Percentiles rank a stretch among this genome's conserved stretches.
These are phyloP conservation scores for Asterochloris sp. DNA, from an alignment of 139 green algal genomes.

Conservation along the genomic window DNA sequence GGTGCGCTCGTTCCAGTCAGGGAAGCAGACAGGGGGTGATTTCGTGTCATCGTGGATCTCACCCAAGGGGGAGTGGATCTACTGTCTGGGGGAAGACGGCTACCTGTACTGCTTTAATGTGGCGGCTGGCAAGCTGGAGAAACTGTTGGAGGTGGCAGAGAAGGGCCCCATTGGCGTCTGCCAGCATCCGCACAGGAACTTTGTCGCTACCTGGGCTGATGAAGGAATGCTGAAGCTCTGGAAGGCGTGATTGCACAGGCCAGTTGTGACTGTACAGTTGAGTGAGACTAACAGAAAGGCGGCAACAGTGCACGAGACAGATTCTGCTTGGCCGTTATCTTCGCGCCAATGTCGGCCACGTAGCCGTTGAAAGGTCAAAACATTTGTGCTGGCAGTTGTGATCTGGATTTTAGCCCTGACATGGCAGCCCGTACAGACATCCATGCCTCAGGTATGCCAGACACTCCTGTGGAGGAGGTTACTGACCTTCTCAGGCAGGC, in stretches of 20 bases:
- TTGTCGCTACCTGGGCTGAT: constrained; percentile 83
- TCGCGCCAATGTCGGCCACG: no score
- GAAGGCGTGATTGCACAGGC: constrained; percentile 36
- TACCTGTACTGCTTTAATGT: constrained; percentile 77
- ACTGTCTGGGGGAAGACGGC: constrained; percentile 85
- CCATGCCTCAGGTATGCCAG: constrained; percentile 36
- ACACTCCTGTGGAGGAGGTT: constrained; percentile 44
- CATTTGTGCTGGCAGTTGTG: no score
- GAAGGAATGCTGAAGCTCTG: constrained; percentile 85
- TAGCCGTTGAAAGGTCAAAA: no score
- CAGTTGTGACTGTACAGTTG: no score
- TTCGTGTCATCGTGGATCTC: constrained; percentile 73
- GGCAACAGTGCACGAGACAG: no score
- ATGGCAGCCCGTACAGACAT: constrained; percentile 5
- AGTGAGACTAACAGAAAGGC: no score
- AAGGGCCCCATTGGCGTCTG: constrained; percentile 85
- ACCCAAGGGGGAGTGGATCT: constrained; percentile 84
- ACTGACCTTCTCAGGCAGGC: constrained; percentile 35
- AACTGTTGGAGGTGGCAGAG: constrained; percentile 81
- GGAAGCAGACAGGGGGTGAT: constrained; percentile 71
- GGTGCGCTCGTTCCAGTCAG: constrained; percentile 69
- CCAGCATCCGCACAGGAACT: constrained; percentile 91
- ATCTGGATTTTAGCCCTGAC: no score
- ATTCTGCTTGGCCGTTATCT: no score
- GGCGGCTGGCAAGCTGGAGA: constrained; percentile 74